A percentile compares a stretch with the other conserved stretches of the same genome.
Conservation (phyloP, 495 filamentous ascomycete species). For the Penicillium roqueforti region DNA sequence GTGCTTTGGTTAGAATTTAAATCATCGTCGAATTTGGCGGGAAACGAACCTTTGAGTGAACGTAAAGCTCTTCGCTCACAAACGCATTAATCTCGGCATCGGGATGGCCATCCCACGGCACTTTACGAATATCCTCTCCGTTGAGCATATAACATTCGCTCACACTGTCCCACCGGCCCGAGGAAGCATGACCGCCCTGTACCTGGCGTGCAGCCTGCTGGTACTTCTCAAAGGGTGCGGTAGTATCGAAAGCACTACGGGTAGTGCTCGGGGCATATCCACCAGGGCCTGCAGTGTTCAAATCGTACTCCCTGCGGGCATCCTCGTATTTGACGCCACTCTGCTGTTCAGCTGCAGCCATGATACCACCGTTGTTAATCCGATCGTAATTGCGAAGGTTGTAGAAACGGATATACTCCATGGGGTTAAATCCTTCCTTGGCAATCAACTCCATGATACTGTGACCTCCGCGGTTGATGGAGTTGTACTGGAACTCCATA, state of each 20-base stretch:
- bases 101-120: constrained; percentile 70
- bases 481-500: constrained; percentile 92
- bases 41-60: constrained; percentile 72
- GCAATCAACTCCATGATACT: constrained; percentile 79
- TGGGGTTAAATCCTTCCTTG: constrained; percentile 65
- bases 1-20: constrained; percentile 15
- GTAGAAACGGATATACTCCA: constrained; percentile 89
- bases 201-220: constrained; percentile 57
- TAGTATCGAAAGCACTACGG: constrained; percentile 39
- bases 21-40: neutral
- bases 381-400: constrained; percentile 92
- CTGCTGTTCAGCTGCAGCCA: constrained; percentile 59
- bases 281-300: constrained; percentile 34
- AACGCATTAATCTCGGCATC: constrained; percentile 80
- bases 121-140: constrained; percentile 67
- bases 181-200: constrained; percentile 26
- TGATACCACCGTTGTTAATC: constrained; percentile 66
- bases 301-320: constrained; percentile 64
- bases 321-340: constrained; percentile 72
- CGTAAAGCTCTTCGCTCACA: constrained; percentile 89
- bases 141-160: constrained; percentile 80
- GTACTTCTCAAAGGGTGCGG: constrained; percentile 55
- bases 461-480: constrained; percentile 82
- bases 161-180: constrained; percentile 68
- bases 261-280: constrained; percentile 37